phyloP scores from a whole-genome alignment of 75 land plant species.

The Sequoia sempervirens region DNA sequence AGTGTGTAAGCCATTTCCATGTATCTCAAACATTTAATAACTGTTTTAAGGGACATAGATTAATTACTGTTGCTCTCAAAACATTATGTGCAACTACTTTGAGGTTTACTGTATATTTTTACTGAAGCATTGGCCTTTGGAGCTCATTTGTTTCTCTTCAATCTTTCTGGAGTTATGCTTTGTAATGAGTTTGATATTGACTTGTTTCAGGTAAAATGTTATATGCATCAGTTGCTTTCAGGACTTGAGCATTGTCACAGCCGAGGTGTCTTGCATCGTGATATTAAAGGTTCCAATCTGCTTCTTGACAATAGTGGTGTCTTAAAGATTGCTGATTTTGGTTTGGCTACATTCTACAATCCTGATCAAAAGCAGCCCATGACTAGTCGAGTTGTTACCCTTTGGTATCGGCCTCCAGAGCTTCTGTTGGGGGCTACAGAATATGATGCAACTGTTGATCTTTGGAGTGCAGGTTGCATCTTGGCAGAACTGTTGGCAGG shows the following conservation, averaged over 20 bases:
- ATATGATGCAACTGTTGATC: slow-evolving; percentile 48
- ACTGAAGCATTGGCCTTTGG: background rate
- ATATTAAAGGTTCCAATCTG: slow-evolving; percentile 37
- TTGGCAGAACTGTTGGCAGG: slow-evolving; percentile 60
- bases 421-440: slow-evolving; percentile 56
- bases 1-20: background rate
- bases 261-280: slow-evolving; percentile 45
- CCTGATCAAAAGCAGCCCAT: slow-evolving; percentile 46
- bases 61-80: background rate
- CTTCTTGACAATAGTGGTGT: slow-evolving; percentile 45
- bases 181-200: background rate
- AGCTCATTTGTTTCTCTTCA: background rate
- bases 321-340: slow-evolving; percentile 59
- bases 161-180: background rate
- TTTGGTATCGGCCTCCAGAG: slow-evolving; percentile 65
- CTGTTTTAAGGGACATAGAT: background rate
- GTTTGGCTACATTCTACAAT: slow-evolving; percentile 39
- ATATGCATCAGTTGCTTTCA: slow-evolving; percentile 42
- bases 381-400: slow-evolving; percentile 60
- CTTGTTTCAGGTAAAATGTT: slow-evolving; percentile 48
- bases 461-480: slow-evolving; percentile 68
- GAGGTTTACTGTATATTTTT: background rate
- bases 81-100: background rate
- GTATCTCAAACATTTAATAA: background rate
- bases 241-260: slow-evolving; percentile 68